Percentiles rank a stretch among this genome's conserved stretches.
Evolutionary conservation across 768 basidiomycete species (phyloP).

Genomic region (Hygrophoropsis aurantiaca): DNA sequence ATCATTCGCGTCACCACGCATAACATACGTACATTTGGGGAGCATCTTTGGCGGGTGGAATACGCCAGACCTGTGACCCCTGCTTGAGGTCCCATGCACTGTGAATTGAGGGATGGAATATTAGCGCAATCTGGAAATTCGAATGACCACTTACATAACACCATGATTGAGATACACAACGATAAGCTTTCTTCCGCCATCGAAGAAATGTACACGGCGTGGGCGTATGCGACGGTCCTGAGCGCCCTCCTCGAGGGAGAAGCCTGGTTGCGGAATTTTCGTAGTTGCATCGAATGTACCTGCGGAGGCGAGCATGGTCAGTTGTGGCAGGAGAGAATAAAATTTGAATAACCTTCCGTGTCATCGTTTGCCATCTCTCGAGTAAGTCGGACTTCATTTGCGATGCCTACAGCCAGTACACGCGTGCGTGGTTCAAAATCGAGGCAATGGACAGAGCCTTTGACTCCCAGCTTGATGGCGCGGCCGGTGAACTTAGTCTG

Average conservation of each 20-base stretch:
- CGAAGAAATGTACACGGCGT: background rate
- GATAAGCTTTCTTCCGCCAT: background rate
- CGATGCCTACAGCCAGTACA: background rate
- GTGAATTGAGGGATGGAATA: background rate
- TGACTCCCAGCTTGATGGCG: background rate
- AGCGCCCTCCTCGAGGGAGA: background rate
- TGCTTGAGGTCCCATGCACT: constrained; percentile 1
- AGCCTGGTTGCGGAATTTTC: background rate
- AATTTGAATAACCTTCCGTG: too few relatives aligned
- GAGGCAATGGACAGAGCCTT: background rate
- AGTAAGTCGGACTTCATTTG: background rate
- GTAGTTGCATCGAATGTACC: too few relatives aligned
- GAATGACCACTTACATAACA: background rate
- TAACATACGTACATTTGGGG: background rate
- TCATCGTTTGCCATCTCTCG: too few relatives aligned
- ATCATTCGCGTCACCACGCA: too few relatives aligned
- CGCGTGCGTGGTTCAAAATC: background rate
- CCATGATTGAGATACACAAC: constrained; percentile 1
- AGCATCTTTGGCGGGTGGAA: background rate
- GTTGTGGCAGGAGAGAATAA: too few relatives aligned
- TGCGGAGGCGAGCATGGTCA: too few relatives aligned
- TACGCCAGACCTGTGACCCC: background rate
- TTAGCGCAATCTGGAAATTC: background rate
- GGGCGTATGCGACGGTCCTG: background rate
- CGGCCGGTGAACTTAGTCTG: background rate